Base-by-base conservation (phyloP, 176 grass and related monocot species). In the Musa acuminata region DNA sequence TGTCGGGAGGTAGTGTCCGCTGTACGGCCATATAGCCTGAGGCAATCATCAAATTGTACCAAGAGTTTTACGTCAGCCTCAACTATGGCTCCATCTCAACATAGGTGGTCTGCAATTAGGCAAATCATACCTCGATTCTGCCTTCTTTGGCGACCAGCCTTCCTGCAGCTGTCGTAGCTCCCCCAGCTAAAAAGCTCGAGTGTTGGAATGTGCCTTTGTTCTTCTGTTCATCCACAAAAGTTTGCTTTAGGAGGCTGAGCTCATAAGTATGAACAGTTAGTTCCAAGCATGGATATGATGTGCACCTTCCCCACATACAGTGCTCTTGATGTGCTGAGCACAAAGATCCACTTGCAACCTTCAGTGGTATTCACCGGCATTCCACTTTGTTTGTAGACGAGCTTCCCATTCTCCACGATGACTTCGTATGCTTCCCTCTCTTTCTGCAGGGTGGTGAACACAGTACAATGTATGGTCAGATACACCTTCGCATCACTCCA, bases 1-100 rank as follows among this genome's bases (percentile, higher is more conserved):
- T 3, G 91, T 99, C 1, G 96, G 96, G 51, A 91, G 86, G 70
- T 99, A 99, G 70, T 99, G 96, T 21, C 96, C 96, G 24, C 96
- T 99, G 53, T 99, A 99, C n/a, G 96, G 96, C 96, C 91, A 99
- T 55, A 99, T 99, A 6, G 91, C 96, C 88, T 87, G 78, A 9
- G 64, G 20, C 71, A 43, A 43, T 43, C 35, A 43, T 0, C 35
- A 43, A 43, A 43, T 43, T 43, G 35, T 43, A 6, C 35, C 35
- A 43, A 6, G 3, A 43, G 35, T 43, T 43, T 43, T 43, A 43
- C 35, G 6, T 43, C 35, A 43, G 35, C 35, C 35, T 43, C 35
- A 6, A 43, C 35, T 43, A 6, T 1, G 24, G 24, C 24, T 24
- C 24, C 24, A 24, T 24, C 35, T 43, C 35, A 6, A 43, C 35